A percentile compares a stretch with the other conserved stretches of the same genome.
These are phyloP conservation scores for Basidioascus undulatus DNA, from an alignment of 768 basidiomycete genomes.

Conservation along the genomic window DNA sequence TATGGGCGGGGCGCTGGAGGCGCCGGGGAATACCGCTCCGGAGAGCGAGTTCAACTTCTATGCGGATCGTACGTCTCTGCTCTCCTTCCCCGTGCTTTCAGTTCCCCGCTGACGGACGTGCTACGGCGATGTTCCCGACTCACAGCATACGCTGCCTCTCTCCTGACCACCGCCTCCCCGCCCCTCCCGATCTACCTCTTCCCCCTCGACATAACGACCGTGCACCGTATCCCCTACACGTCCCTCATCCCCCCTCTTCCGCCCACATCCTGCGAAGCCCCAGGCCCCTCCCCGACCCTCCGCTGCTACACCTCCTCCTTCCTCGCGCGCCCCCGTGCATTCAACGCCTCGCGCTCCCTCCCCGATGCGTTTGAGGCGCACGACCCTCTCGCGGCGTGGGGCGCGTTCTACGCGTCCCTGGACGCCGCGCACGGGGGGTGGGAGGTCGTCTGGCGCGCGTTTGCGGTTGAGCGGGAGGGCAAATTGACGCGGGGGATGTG, in stretches of 20 bases:
- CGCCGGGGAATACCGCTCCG: slow-evolving; percentile 64
- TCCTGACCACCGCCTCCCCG: slow-evolving; percentile 1
- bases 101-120: neutral
- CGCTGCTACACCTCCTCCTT: slow-evolving; percentile 25
- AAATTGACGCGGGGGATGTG: slow-evolving; percentile 13
- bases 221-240: slow-evolving; percentile 37
- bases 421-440: neutral
- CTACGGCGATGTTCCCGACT: slow-evolving; percentile 25
- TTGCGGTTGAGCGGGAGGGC: slow-evolving; percentile 13
- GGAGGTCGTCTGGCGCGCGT: slow-evolving; percentile 2
- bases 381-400: slow-evolving; percentile 75
- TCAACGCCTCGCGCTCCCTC: slow-evolving; percentile 38
- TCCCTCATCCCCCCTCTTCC: slow-evolving; percentile 20
- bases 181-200: slow-evolving; percentile 28
- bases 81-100: slow-evolving; percentile 2
- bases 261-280: neutral
- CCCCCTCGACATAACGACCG: slow-evolving; percentile 61
- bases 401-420: slow-evolving; percentile 11
- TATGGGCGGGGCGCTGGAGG: slow-evolving; percentile 87
- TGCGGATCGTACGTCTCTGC: slow-evolving; percentile 17
- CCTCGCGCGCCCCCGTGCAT: neutral
- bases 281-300: slow-evolving; percentile 25
- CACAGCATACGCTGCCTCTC: slow-evolving; percentile 30
- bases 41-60: slow-evolving; percentile 52
- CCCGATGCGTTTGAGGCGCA: slow-evolving; percentile 74